Percentiles rank a stretch among this genome's conserved stretches.
phyloP scores from a whole-genome alignment of 2,329 filamentous ascomycete genomes.

The Pseudogymnoascus verrucosus region DNA sequence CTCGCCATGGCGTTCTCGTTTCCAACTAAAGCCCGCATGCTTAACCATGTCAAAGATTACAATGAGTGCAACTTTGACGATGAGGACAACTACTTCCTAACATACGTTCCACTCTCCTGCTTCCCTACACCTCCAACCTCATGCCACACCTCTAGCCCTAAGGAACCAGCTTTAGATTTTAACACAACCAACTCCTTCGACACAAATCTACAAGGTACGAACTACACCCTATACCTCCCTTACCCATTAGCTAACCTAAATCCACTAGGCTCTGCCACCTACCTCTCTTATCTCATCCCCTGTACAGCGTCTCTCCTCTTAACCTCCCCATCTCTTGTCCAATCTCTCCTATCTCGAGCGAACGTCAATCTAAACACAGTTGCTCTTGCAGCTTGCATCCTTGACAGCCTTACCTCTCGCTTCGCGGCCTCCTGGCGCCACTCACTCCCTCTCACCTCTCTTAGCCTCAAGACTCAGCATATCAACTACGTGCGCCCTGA shows the following conservation, averaged over 20 bases:
- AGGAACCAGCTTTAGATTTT: slow-evolving; percentile 14
- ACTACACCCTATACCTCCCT: slow-evolving; percentile 11
- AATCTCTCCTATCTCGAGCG: slow-evolving; percentile 51
- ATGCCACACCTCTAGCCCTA: slow-evolving; percentile 16
- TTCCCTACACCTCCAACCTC: slow-evolving; percentile 59
- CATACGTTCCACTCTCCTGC: slow-evolving; percentile 59
- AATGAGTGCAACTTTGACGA: too few relatives aligned
- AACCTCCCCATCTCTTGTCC: slow-evolving; percentile 51
- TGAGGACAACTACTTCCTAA: slow-evolving; percentile 45
- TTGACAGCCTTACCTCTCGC: slow-evolving; percentile 54
- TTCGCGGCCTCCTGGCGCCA: slow-evolving; percentile 57
- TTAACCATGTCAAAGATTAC: too few relatives aligned
- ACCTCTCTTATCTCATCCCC: slow-evolving; percentile 59
- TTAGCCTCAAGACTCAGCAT: slow-evolving; percentile 32
- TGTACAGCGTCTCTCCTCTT: slow-evolving; percentile 51
- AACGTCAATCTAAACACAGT: slow-evolving; percentile 52
- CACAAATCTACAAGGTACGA: slow-evolving; percentile 20
- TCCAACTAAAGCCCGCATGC: too few relatives aligned
- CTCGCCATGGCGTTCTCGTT: too few relatives aligned
- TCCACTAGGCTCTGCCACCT: slow-evolving; percentile 47
- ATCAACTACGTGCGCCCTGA: slow-evolving; percentile 56
- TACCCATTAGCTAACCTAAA: slow-evolving; percentile 25
- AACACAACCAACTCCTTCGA: slow-evolving; percentile 18
- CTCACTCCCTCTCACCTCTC: slow-evolving; percentile 41
- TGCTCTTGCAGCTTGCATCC: slow-evolving; percentile 57